Conservation (phyloP, 495 filamentous ascomycete genomes). For the Trypethelium eluteriae region DNA sequence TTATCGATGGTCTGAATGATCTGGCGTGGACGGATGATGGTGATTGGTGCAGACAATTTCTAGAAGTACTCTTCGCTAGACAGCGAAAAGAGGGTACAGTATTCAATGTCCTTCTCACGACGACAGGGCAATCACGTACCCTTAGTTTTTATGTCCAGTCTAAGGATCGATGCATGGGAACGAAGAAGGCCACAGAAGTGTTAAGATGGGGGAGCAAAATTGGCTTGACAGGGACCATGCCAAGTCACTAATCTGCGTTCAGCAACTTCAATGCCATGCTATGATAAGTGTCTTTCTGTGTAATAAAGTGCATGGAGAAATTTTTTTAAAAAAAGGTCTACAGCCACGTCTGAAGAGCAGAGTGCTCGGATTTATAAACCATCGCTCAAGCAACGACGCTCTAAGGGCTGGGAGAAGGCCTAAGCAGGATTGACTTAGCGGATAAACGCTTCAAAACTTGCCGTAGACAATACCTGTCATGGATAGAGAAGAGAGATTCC, state of each 20-base stretch:
- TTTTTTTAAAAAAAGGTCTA: not conserved
- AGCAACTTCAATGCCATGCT: not conserved
- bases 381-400: too few relatives aligned
- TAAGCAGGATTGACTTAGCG: too few relatives aligned
- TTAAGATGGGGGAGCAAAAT: not conserved
- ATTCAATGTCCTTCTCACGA: slow-evolving; percentile 1
- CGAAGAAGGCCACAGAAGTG: not conserved
- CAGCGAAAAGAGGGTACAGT: not conserved
- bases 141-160: not conserved
- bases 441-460: too few relatives aligned
- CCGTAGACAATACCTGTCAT: too few relatives aligned
- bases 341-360: not conserved
- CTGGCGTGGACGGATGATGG: not conserved
- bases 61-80: not conserved
- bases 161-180: not conserved
- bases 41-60: not conserved
- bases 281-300: not conserved
- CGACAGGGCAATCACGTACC: not conserved
- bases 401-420: too few relatives aligned
- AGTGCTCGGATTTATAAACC: not conserved
- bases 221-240: not conserved
- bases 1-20: slow-evolving; percentile 4
- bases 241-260: not conserved
- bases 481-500: too few relatives aligned
- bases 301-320: not conserved